Evolutionary conservation across 495 filamentous ascomycete species (phyloP).

Genomic region (Schizothecium vesticola): DNA sequence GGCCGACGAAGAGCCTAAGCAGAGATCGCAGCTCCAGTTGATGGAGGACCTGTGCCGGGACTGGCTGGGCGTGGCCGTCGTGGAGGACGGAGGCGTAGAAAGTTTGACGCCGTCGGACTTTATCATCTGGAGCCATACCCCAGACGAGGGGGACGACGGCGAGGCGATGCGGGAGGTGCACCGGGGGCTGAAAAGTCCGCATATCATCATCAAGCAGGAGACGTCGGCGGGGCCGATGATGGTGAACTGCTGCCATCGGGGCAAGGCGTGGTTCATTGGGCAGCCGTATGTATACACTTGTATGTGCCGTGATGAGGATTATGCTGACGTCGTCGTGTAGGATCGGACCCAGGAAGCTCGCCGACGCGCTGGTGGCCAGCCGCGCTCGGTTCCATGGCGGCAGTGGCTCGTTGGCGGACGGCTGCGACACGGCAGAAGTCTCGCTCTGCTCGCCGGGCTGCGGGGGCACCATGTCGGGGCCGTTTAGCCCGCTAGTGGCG

Average conservation of each 20-base stretch:
- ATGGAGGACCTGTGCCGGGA: slow-evolving; percentile 23
- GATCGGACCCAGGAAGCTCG: slow-evolving; percentile 56
- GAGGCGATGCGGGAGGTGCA: not conserved
- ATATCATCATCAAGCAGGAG: slow-evolving; percentile 8
- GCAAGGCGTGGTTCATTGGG: slow-evolving; percentile 16
- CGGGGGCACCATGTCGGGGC: not conserved
- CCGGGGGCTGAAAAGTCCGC: not conserved
- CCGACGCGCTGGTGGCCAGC: not conserved
- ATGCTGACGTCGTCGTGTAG: slow-evolving; percentile 17
- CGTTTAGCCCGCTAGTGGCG: not conserved
- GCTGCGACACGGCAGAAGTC: not conserved
- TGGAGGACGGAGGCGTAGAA: not conserved
- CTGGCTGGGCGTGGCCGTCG: slow-evolving; percentile 24
- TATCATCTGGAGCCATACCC: slow-evolving; percentile 10
- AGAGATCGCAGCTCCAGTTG: slow-evolving; percentile 20
- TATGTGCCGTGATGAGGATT: not conserved
- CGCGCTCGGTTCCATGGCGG: not conserved
- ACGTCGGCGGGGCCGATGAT: slow-evolving; percentile 15
- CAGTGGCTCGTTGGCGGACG: not conserved
- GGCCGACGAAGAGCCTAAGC: slow-evolving; percentile 23
- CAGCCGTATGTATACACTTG: slow-evolving; percentile 32
- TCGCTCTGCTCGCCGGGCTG: not conserved
- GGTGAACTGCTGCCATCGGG: slow-evolving; percentile 15
- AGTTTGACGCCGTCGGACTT: slow-evolving; percentile 7
- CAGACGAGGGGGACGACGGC: not conserved